These are phyloP conservation scores for Trichoderma koningii DNA, from an alignment of 2,329 filamentous ascomycete genomes.

Conservation along the genomic window DNA sequence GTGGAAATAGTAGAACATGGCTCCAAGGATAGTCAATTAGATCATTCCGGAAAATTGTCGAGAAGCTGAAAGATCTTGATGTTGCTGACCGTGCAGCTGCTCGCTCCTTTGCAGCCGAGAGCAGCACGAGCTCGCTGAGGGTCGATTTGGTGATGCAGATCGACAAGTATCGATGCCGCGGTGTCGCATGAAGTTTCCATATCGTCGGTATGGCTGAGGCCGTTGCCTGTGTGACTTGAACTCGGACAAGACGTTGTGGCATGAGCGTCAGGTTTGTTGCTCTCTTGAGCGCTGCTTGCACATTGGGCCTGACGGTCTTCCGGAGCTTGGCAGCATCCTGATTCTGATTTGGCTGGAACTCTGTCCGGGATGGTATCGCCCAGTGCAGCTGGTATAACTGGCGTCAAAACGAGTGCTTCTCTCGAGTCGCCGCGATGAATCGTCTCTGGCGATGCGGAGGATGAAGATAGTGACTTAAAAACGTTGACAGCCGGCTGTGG, in stretches of 20 bases:
- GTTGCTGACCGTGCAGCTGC: slow-evolving; percentile 27
- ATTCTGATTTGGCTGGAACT: neutral
- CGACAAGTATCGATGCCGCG: slow-evolving; percentile 27
- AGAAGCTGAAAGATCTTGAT: slow-evolving; percentile 27
- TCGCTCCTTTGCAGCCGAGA: slow-evolving; percentile 22
- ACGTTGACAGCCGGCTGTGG: neutral
- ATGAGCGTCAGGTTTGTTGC: neutral
- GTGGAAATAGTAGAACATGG: slow-evolving; percentile 47
- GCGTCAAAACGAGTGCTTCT: neutral
- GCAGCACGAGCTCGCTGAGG: slow-evolving; percentile 18
- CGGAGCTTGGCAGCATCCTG: neutral
- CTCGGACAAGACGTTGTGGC: neutral
- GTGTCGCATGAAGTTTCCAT: slow-evolving; percentile 24
- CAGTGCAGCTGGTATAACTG: neutral
- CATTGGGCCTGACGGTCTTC: too few species aligned
- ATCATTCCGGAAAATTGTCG: slow-evolving; percentile 4
- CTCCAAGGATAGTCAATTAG: neutral
- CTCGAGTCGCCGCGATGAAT: neutral
- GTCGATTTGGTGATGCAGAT: slow-evolving; percentile 22
- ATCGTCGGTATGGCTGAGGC: neutral
- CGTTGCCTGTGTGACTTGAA: neutral
- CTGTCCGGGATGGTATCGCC: too few species aligned
- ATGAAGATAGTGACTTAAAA: neutral
- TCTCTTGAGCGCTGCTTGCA: neutral
- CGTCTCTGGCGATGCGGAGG: neutral